phyloP scores from a whole-genome alignment of 2,329 filamentous ascomycete genomes.

The Lizonia empirigonia region DNA sequence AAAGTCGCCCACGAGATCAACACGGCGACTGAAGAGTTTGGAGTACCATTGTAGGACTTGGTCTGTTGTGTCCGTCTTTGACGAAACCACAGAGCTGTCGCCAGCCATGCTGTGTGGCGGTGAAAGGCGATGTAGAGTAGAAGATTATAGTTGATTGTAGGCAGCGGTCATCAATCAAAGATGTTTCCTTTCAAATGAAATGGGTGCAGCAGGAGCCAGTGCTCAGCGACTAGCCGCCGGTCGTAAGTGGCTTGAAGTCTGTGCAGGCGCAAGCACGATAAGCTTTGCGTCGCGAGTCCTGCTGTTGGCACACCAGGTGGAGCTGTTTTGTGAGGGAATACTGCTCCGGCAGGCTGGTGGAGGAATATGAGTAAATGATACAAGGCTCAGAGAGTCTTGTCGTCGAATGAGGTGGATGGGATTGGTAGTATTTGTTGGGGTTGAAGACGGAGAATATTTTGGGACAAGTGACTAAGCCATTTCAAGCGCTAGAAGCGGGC shows the following conservation, averaged over 20 bases:
- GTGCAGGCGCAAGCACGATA: conserved; percentile 23
- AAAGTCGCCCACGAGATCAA: conserved; percentile 72
- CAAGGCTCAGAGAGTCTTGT: conserved; percentile 5
- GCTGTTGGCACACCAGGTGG: conserved; percentile 4
- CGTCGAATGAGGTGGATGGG: conserved; percentile 3
- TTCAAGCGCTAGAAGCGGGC: conserved; percentile 5
- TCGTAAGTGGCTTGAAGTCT: conserved; percentile 18
- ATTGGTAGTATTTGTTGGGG: conserved; percentile 12
- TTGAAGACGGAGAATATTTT: conserved; percentile 16
- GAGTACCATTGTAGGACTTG: conserved; percentile 44
- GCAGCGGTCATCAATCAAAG: conserved; percentile 15
- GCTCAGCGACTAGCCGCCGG: conserved; percentile 9
- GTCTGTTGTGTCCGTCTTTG: conserved; percentile 23
- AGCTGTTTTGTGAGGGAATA: conserved; percentile 1
- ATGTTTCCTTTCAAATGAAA: conserved; percentile 6
- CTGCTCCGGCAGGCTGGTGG: conserved; percentile 2
- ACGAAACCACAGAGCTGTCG: conserved; percentile 19
- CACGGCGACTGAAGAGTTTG: conserved; percentile 44
- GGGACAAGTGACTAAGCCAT: conserved; percentile 8
- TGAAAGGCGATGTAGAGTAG: conserved; percentile 1
- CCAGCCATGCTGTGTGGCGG: conserved; percentile 27
- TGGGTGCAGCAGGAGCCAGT: conserved; percentile 18
- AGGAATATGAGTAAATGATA: not conserved
- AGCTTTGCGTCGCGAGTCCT: conserved; percentile 14
- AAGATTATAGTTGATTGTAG: conserved; percentile 8